These are phyloP conservation scores for Debaryomyces robertsiae DNA, from an alignment of 1,139 yeast species.

Conservation along the genomic window DNA sequence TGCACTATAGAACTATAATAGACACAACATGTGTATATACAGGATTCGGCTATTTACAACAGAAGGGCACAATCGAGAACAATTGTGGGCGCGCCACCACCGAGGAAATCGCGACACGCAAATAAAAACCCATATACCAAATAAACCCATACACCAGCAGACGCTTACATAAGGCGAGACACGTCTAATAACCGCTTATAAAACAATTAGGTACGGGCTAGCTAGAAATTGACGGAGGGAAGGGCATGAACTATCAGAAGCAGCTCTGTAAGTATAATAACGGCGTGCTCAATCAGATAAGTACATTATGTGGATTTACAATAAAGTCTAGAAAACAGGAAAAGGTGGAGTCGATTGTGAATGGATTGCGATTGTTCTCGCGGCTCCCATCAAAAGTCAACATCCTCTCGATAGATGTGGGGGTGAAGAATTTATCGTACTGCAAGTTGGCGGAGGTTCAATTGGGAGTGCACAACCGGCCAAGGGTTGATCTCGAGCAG, in stretches of 20 bases:
- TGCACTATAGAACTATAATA: too few relatives aligned
- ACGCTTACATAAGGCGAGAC: too few relatives aligned
- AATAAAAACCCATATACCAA: too few relatives aligned
- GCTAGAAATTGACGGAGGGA: neutral
- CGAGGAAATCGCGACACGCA: too few relatives aligned
- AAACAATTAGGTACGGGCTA: too few relatives aligned
- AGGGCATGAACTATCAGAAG: constrained; percentile 5
- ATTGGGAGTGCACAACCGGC: neutral
- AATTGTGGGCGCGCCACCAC: too few relatives aligned
- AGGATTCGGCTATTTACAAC: too few relatives aligned
- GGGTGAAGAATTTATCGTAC: constrained; percentile 45
- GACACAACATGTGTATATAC: too few relatives aligned
- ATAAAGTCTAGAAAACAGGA: constrained; percentile 28
- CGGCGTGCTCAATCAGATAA: constrained; percentile 29
- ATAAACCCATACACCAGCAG: too few relatives aligned
- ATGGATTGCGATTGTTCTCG: constrained; percentile 24
- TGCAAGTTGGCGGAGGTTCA: constrained; percentile 25
- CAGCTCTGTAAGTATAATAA: constrained; percentile 7
- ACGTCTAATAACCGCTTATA: too few relatives aligned
- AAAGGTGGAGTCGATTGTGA: constrained; percentile 27
- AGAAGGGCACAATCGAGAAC: too few relatives aligned
- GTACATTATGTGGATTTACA: constrained; percentile 39
- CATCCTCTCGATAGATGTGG: constrained; percentile 40
- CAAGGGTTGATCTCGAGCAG: constrained; percentile 14
- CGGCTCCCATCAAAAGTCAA: constrained; percentile 20